Conservation (phyloP, 2,329 filamentous ascomycete genomes). For the Calonectria montana region DNA sequence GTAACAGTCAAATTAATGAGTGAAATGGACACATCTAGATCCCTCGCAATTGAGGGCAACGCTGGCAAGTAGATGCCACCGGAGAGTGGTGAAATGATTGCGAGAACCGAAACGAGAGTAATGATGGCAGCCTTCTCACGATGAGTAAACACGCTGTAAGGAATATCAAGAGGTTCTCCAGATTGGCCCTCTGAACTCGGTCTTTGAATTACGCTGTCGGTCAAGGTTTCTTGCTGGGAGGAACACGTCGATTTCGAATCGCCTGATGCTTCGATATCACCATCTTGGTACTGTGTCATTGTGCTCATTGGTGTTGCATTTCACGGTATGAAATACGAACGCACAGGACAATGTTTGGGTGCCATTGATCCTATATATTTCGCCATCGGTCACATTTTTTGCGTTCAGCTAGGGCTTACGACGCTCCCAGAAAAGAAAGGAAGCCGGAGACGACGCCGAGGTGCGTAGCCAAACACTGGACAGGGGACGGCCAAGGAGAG, state of each 20-base stretch:
- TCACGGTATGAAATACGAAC: neutral
- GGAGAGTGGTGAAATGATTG: slow-evolving; percentile 24
- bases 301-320: neutral
- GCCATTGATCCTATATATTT: neutral
- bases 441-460: neutral
- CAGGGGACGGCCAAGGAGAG: neutral
- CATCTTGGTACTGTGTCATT: neutral
- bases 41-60: slow-evolving; percentile 33
- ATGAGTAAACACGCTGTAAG: slow-evolving; percentile 1
- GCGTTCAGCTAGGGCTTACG: neutral
- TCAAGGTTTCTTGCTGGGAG: neutral
- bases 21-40: slow-evolving; percentile 35
- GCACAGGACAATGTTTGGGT: neutral
- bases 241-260: neutral
- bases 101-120: slow-evolving; percentile 16
- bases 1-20: slow-evolving; percentile 52
- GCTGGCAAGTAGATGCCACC: slow-evolving; percentile 40
- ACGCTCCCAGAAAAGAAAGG: neutral
- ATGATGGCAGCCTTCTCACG: slow-evolving; percentile 15
- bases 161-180: neutral
- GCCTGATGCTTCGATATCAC: neutral
- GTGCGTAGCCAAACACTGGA: neutral
- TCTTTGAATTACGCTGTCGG: neutral
- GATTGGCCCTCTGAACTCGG: neutral
- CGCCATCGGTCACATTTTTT: neutral